These are phyloP conservation scores for Rhizomucor pusillus DNA, from an alignment of 371 early-diverging fungal genomes.

Conservation along the genomic window DNA sequence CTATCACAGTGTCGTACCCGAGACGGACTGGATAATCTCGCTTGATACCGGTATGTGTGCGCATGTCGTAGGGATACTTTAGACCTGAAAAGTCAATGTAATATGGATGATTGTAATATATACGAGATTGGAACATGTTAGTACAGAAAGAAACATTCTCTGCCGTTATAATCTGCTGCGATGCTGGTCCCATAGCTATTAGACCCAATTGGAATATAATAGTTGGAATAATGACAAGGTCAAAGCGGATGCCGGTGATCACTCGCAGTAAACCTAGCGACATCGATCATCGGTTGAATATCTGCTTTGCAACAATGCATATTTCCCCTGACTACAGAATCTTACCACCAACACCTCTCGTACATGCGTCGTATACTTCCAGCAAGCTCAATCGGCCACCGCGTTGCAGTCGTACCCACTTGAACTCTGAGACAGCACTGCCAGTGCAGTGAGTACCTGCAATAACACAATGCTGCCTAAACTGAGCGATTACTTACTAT, in stretches of 20 bases:
- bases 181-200: slow-evolving; percentile 4
- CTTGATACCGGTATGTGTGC: not conserved
- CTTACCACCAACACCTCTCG: slow-evolving; percentile 18
- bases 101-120: not conserved
- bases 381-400: slow-evolving; percentile 8
- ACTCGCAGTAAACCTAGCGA: not conserved
- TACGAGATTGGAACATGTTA: not conserved
- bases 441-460: not conserved
- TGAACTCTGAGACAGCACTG: slow-evolving; percentile 20
- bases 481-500: slow-evolving; percentile 5
- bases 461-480: not conserved
- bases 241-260: slow-evolving; percentile 6
- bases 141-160: too few relatives aligned
- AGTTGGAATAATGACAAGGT: slow-evolving; percentile 2
- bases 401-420: slow-evolving; percentile 16
- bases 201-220: slow-evolving; percentile 8
- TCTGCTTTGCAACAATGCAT: not conserved
- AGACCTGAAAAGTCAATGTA: not conserved
- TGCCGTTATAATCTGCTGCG: slow-evolving; percentile 5
- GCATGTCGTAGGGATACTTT: not conserved
- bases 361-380: slow-evolving; percentile 19
- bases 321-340: not conserved
- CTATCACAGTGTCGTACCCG: not conserved
- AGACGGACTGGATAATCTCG: not conserved
- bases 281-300: not conserved